Base-by-base conservation (phyloP, 1,139 yeast species). In the Blastobotrys ciferrii region DNA sequence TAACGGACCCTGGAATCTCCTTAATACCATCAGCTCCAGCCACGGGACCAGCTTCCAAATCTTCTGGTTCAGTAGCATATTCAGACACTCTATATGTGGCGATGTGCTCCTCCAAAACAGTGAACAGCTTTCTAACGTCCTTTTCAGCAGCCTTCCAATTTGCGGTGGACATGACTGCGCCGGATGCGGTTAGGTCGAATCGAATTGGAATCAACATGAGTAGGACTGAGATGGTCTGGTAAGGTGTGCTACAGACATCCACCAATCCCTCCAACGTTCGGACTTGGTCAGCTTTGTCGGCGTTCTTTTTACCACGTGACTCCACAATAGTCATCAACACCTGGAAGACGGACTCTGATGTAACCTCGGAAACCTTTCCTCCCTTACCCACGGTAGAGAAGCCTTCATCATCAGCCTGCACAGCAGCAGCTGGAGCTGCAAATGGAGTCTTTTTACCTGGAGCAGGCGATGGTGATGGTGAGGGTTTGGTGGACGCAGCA, bases 301-400 rank as follows among this genome's bases (percentile, higher is more conserved):
- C 85, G 68, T 87, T 88, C 77, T 88, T 92, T 75, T 91, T 91
- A 75, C 98, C 98, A 71, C 98, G 84, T 45, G 91, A 77, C 68
- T 92, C 98, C 55, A 87, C 74, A 53, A 94, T 82, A 48, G 81
- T 72, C 65, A 84, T 80, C 65, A 92, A 76, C 39, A 87, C 81
- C 52, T 82, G 75, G 74, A 91, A 88, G 48, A 91, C 82, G 56
- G 74, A 73, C 43, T 68, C 73, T 15, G 28, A 9, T 18, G 70
- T 62, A 50, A 61, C 58, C 46, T 61, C 64, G 15, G 73, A 63
- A 23, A 69, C 69, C 53, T 67, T 68, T 25, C 72, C 72, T 38
- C 70, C 65, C 57, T 72, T 72, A 49, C 72, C 73, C 45, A 70
- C 70, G 28, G 74, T 65, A 30, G 75, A 61, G 48, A 69, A 68